Percentiles rank a stretch among this genome's conserved stretches.
Conservation (phyloP, 1,284 basidiomycete species). For the Ceratobasidium sp. region DNA sequence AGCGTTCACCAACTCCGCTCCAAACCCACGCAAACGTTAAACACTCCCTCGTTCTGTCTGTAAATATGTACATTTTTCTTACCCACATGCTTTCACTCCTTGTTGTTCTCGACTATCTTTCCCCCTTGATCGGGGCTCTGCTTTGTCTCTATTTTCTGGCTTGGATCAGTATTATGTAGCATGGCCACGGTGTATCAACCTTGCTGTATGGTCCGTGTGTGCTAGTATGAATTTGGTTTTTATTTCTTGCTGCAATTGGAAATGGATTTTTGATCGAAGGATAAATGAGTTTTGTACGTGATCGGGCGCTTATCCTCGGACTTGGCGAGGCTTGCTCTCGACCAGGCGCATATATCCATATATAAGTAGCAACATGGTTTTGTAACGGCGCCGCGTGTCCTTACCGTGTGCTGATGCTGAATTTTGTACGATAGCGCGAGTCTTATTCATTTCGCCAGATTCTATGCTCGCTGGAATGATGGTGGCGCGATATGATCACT, state of each 20-base stretch:
- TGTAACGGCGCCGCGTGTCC: too few relatives aligned
- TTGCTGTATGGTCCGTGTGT: conserved; percentile 22
- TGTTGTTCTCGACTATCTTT: background rate
- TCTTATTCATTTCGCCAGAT: too few relatives aligned
- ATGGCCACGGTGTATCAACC: conserved; percentile 34
- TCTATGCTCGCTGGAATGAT: too few relatives aligned
- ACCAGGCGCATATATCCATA: too few relatives aligned
- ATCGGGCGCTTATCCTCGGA: background rate
- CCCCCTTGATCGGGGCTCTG: background rate
- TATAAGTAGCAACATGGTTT: too few relatives aligned
- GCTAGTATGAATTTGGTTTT: conserved; percentile 23
- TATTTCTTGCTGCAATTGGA: background rate
- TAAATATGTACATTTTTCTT: conserved; percentile 46
- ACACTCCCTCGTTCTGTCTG: conserved; percentile 54
- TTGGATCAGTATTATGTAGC: conserved; percentile 16
- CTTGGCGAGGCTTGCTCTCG: background rate
- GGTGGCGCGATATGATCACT: too few relatives aligned
- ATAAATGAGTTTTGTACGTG: background rate
- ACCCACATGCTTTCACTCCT: background rate
- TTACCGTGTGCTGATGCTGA: too few relatives aligned
- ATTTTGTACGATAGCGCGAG: too few relatives aligned
- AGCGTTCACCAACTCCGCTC: conserved; percentile 8
- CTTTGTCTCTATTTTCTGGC: background rate
- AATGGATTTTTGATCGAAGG: background rate
- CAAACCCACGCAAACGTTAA: conserved; percentile 35